Base-by-base conservation (phyloP, 768 basidiomycete species). In the Hericium alpestre region DNA sequence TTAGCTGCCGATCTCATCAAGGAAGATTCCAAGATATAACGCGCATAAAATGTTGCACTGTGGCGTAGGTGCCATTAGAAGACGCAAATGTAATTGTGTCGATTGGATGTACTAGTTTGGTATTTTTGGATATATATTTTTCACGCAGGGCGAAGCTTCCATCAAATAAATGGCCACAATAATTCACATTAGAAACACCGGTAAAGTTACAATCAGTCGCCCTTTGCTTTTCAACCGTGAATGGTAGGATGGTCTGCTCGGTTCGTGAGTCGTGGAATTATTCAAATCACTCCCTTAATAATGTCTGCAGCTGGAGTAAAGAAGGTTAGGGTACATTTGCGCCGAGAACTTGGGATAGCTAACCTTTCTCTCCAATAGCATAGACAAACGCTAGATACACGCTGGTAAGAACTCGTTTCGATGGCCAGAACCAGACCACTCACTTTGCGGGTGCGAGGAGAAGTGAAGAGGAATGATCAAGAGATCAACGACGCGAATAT, bases 401-500 rank as follows among this genome's bases (percentile, higher is more conserved):
- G 25, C 49, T 15, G 32, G 50, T 46, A 38, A 56, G n/a, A 20
- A 41, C 41, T 2, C 8, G 11, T 11, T 10, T 7, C 1, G 11
- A 3, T 7, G 18, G 8, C 11, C 23, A 32, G 13, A 27, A n/a
- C 6, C 27, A 25, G 20, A 7, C 5, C 7, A 64, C 67, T 22
- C 47, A 77, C 78, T 59, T 68, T 77, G 74, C 3, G 77, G 67
- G 59, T 80, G 79, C 3, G 74, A 71, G 6, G 72, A 72, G 53
- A 81, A 67, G 48, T 79, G 80, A 53, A 81, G 64, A 2, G 81
- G 80, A 7, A 80, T 64, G 52, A 82, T 69, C 4, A 79, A 80
- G n/a, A 81, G 54, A 62, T 81, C 80, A 10, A 72, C 78, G 5
- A 83, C 73, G 7, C 82, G 74, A n/a, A 83, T 55, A 58, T 82